Base-by-base conservation (phyloP, 1,284 basidiomycete species). In the Lentinula novae-zelandiae region DNA sequence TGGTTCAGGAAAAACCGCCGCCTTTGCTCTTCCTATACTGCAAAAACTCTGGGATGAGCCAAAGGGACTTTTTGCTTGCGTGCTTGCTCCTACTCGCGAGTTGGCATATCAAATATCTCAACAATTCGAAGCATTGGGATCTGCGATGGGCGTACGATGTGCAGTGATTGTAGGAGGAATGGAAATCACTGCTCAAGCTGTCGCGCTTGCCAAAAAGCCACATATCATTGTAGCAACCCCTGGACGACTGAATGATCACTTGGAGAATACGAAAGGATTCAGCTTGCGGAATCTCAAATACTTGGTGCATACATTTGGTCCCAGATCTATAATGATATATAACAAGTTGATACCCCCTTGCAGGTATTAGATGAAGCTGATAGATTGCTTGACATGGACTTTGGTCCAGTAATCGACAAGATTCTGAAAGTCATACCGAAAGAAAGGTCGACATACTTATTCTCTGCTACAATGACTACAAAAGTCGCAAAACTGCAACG, bases 381-480 rank as follows among this genome's bases (percentile, higher is more conserved):
- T 78, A 84, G 97, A 60, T 76, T 99, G 53, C 80, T 99, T 48
- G 97, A 99, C 76, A 90, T 99, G 86, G 97, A 99, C 72, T 99
- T 99, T 69, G 96, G 95, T 17, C 91, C 93, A 40, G 92, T 94
- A 61, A 96, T 99, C 65, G 97, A 99, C 79, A 96, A 96, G 78
- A 95, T 99, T 64, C 81, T 99, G 50, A 97, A 97, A 76, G 87
- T 93, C 49, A 92, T 99, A 65, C 97, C 97, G 17, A 92, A 89
- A 70, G 96, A 99, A 70, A 85, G 97, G 20, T 92, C 90, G 39
- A 99, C 97, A 0, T 98, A 96, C 73, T 83, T 99, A 1, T 99
- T 97, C 80, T 97, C 95, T 13, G 97, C 97, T 0, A 99, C 97
- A n/a, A 99, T 99, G 96, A 98, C 96, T 2, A 97, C 95, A 22